A percentile compares a stretch with the other conserved stretches of the same genome.
phyloP scores from a whole-genome alignment of 2,329 filamentous ascomycete species.

The Aspergillus quadricinctus region DNA sequence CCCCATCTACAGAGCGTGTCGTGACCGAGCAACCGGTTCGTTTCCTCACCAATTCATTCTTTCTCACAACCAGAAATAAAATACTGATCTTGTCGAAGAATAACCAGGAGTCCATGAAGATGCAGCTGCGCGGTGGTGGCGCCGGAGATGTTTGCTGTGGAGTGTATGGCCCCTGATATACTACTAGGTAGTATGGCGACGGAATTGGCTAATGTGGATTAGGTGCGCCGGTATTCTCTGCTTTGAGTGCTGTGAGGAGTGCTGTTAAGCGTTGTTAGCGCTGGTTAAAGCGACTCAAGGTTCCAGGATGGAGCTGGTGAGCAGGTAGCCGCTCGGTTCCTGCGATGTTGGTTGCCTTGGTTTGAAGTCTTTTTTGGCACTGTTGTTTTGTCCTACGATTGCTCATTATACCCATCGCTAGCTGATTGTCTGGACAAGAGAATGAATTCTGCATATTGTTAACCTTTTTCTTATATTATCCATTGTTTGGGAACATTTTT shows the following conservation, averaged over 20 bases:
- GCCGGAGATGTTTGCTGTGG: conserved; percentile 27
- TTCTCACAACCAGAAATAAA: background rate
- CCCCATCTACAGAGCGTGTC: conserved; percentile 15
- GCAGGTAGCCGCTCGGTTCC: background rate
- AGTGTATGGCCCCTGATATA: conserved; percentile 16
- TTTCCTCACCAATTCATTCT: background rate
- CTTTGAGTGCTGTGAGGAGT: conserved; percentile 25
- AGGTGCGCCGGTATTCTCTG: conserved; percentile 25
- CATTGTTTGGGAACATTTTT: too few species aligned
- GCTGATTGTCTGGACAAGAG: background rate
- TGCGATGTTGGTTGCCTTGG: background rate
- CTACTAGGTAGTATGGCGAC: background rate
- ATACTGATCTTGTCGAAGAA: conserved; percentile 3
- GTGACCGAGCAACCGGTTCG: conserved; percentile 22
- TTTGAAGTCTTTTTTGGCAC: background rate
- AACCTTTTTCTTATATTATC: too few species aligned
- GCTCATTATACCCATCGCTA: background rate
- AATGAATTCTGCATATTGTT: background rate
- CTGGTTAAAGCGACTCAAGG: background rate
- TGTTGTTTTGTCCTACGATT: background rate
- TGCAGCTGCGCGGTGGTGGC: conserved; percentile 27
- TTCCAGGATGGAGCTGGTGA: background rate
- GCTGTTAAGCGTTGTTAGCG: conserved; percentile 14
- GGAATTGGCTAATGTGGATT: background rate
- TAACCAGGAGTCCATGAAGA: conserved; percentile 15